Base-by-base conservation (phyloP, 2,329 filamentous ascomycete species). In the Endothia cerciana region DNA sequence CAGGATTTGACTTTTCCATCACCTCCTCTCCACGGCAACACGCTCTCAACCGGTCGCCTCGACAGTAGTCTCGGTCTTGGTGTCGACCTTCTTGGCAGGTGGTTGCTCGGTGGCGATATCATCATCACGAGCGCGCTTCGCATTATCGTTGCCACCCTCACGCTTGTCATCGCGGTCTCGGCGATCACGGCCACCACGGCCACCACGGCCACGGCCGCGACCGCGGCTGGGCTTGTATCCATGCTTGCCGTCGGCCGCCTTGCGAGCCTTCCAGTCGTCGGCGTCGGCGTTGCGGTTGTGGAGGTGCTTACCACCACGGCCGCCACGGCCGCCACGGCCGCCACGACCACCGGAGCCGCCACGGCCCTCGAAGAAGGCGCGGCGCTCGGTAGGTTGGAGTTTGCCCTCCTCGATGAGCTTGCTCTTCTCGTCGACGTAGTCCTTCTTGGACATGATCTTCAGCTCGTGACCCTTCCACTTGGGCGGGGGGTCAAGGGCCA, bases 361-460 rank as follows among this genome's bases (percentile, higher is more conserved):
- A 38, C 53, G 51, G 13, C 83, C 83, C 73, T 86, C 83, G 68
- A 77, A 86, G 73, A 86, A 86, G 25, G 64, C 40, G 19, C 71
- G 69, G 70, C 78, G 78, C 58, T 75, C 76, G 72, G 81, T 87
- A 68, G 90, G 87, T 75, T 88, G 81, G 58, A 93, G 81, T 73
- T 87, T 88, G 67, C 92, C 91, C 53, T 88, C 84, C 71, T 87
- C 83, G 73, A 94, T 94, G 45, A 91, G 86, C 63, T 88, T 81
- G 65, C 83, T 84, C 82, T 94, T 94, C 77, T 89, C 87, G n/a
- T 90, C 85, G 71, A 91, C 90, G 78, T 99, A 99, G 22, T 88
- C 91, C 73, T 87, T 87, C 89, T 99, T 99, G 79, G 88, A 89
- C 88, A 92, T 94, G 80, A 95, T 89, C 75, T 89, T 81, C 61